These are phyloP conservation scores for Coemansia sp. DNA, from an alignment of 192 early-diverging fungal genomes.

Conservation along the genomic window DNA sequence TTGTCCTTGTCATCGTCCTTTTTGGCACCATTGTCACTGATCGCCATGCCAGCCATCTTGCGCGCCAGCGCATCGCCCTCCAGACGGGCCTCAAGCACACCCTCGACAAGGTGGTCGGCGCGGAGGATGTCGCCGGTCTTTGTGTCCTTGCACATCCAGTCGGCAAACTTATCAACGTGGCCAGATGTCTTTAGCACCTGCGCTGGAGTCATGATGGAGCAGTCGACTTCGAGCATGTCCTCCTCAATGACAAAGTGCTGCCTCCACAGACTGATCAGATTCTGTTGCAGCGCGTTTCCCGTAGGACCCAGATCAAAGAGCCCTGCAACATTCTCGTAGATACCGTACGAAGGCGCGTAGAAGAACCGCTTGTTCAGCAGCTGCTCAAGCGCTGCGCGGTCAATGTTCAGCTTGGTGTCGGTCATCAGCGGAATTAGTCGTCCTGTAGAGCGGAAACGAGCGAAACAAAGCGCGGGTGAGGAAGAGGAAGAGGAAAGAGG, in stretches of 20 bases:
- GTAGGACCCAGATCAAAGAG: conserved; percentile 98
- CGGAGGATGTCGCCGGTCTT: conserved; percentile 93
- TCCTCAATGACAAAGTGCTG: conserved; percentile 99
- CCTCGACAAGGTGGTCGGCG: conserved; percentile 96
- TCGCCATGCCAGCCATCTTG: conserved; percentile 44
- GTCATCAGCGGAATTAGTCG: conserved; percentile 31
- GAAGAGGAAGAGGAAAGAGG: neutral
- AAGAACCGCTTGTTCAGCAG: conserved; percentile 95
- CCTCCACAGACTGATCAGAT: conserved; percentile 86
- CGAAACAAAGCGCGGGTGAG: too few species aligned
- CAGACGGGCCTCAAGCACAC: conserved; percentile 86
- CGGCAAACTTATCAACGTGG: conserved; percentile 97
- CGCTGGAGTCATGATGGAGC: conserved; percentile 95
- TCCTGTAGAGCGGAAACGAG: conserved; percentile 26
- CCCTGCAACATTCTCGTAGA: conserved; percentile 96
- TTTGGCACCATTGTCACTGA: neutral
- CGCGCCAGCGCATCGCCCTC: conserved; percentile 79
- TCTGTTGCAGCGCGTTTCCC: conserved; percentile 88
- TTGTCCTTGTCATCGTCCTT: conserved; percentile 12
- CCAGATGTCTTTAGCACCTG: conserved; percentile 97
- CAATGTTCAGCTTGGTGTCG: conserved; percentile 48
- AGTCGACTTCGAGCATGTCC: conserved; percentile 99
- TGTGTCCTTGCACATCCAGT: conserved; percentile 97
- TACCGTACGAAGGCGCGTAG: conserved; percentile 89
- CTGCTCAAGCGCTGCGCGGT: conserved; percentile 66